Conservation (phyloP, 1,284 basidiomycete genomes). For the Amylostereum areolatum region DNA sequence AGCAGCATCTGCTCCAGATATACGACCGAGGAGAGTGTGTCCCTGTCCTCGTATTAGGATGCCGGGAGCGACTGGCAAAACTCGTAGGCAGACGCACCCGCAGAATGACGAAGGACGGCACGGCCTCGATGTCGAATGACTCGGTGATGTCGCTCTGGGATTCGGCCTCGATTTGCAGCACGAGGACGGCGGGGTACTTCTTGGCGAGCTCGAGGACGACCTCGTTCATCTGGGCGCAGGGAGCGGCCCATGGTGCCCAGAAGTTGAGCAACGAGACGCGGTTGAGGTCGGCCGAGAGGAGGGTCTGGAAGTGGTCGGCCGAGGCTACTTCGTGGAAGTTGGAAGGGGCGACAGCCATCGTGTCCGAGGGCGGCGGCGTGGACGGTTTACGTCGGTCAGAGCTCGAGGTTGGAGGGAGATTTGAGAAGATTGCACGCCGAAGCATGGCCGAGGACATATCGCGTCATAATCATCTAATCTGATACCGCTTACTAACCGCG, state of each 20-base stretch:
- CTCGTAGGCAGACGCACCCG: conserved; percentile 42
- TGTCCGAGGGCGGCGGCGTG: too few species aligned
- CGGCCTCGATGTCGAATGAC: conserved; percentile 89
- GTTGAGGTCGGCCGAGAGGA: conserved; percentile 72
- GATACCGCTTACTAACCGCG: too few species aligned
- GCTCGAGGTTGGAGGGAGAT: too few species aligned
- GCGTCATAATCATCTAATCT: too few species aligned
- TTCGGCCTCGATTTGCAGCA: conserved; percentile 93
- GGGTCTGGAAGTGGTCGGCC: conserved; percentile 65
- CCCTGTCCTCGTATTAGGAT: conserved; percentile 48
- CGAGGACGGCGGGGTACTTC: conserved; percentile 65
- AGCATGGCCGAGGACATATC: too few species aligned
- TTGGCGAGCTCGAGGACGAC: conserved; percentile 66
- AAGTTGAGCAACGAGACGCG: conserved; percentile 86
- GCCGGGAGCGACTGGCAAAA: background rate
- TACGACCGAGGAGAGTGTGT: conserved; percentile 79
- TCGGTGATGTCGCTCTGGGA: conserved; percentile 84
- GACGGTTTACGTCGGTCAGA: too few species aligned
- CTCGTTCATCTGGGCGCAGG: conserved; percentile 83
- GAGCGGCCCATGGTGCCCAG: conserved; percentile 90
- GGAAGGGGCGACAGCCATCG: conserved; percentile 7
- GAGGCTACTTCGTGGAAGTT: conserved; percentile 59
- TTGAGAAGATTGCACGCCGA: too few species aligned
- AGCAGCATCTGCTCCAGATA: conserved; percentile 79
- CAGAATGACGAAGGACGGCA: conserved; percentile 84